Conservation (phyloP, 108 stramenopile species). For the Licmophora abbreviata region DNA sequence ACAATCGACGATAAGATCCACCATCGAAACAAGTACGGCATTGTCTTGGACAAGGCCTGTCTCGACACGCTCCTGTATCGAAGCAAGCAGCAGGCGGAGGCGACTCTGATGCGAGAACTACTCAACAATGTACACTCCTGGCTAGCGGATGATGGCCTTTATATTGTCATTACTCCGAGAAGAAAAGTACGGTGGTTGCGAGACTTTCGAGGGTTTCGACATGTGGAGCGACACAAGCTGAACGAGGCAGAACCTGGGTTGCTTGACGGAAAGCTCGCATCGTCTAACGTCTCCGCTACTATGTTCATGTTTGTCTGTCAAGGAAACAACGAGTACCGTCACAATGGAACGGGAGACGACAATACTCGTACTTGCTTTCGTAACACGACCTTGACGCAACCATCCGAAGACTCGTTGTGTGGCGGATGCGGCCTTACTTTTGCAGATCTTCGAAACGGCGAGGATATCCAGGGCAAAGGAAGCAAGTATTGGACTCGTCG, state of each 20-base stretch:
- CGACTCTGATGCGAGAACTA: slow-evolving; percentile 26
- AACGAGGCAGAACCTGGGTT: neutral
- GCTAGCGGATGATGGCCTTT: slow-evolving; percentile 31
- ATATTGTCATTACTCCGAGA: slow-evolving; percentile 58
- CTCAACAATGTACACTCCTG: slow-evolving; percentile 53
- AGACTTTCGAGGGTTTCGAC: slow-evolving; percentile 52
- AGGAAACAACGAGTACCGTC: slow-evolving; percentile 30
- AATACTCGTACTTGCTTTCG: slow-evolving; percentile 12
- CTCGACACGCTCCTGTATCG: slow-evolving; percentile 79
- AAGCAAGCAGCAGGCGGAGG: slow-evolving; percentile 45
- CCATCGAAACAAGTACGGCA: slow-evolving; percentile 9
- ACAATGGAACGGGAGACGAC: slow-evolving; percentile 14
- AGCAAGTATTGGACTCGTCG: slow-evolving; percentile 41
- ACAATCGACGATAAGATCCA: slow-evolving; percentile 6
- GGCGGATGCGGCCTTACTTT: slow-evolving; percentile 33
- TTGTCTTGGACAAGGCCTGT: slow-evolving; percentile 72
- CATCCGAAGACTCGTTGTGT: slow-evolving; percentile 29
- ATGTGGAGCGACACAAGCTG: slow-evolving; percentile 14
- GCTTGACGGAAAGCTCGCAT: neutral
- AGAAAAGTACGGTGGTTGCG: slow-evolving; percentile 48
- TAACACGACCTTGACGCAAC: neutral
- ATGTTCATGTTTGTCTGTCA: slow-evolving; percentile 51
- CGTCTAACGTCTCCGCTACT: neutral
- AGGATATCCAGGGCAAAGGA: slow-evolving; percentile 40
- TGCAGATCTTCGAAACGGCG: slow-evolving; percentile 42